Base-by-base conservation (phyloP, 495 filamentous ascomycete species). In the Podospora tetraspora region DNA sequence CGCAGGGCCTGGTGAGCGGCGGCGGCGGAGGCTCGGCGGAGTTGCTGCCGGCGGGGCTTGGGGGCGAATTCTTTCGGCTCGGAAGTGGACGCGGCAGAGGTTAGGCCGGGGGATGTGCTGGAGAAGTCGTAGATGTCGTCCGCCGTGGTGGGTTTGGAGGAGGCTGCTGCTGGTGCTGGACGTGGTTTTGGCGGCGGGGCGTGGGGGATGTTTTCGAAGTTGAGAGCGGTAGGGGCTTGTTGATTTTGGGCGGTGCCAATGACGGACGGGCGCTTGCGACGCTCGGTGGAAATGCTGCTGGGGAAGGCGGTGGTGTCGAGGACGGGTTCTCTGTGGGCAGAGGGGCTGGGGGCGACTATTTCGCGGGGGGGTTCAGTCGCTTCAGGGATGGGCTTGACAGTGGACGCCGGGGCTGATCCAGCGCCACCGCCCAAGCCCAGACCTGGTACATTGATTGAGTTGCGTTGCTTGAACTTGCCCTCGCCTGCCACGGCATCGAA, bases 401-500 rank as follows among this genome's bases (percentile, higher is more conserved):
- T 37, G 0, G 75, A 72, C 10, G 68, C 29, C 19, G 71, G 67
- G 19, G 68, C 74, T 19, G 66, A 59, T 22, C 57, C 63, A 21
- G 16, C 25, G 19, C 32, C 56, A 11, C 61, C 61, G 16, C 27
- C 19, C 19, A 13, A 22, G 10, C 19, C 30, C 29, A 59, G 24
- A 19, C 63, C 63, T 37, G 66, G 22, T 19, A n/a, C 43, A n/a
- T 52, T 52, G 22, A 21, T 66, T 6, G 52, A 62, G 7, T 70
- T 67, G 59, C 80, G 75, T 23, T 77, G 77, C 29, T 74, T 70
- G 25, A 80, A 78, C 67, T 83, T 84, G 57, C 78, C 84, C 64
- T 87, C 84, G 7, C 80, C 83, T 3, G 79, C 73, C 57, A 94
- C 91, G 9, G 91, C 91, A 75, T 92, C 90, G 43, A 88, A 83